Evolutionary conservation across 192 early-diverging fungal genomes (phyloP).

Genomic region (Coemansia sp.): DNA sequence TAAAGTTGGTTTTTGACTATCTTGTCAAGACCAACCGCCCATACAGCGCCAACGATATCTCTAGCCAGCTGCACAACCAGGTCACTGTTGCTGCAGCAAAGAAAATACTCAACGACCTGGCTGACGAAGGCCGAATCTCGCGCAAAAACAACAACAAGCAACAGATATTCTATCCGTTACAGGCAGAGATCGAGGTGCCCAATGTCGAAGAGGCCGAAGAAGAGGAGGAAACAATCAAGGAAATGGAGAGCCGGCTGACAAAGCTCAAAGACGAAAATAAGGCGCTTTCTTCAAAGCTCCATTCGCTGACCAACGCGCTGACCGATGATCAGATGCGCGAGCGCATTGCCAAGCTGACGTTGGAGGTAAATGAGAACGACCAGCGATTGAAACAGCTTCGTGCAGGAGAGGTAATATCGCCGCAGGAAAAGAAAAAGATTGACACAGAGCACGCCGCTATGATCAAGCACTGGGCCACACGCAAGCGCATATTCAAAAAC

Average conservation of each 20-base stretch:
- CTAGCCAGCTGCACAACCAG: conserved; percentile 52
- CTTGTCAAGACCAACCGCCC: conserved; percentile 43
- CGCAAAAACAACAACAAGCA: conserved; percentile 50
- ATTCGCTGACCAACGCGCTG: conserved; percentile 31
- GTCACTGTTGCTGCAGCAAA: conserved; percentile 43
- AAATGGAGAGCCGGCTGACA: conserved; percentile 23
- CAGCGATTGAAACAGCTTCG: conserved; percentile 37
- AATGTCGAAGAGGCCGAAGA: conserved; percentile 47
- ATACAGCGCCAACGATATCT: conserved; percentile 54
- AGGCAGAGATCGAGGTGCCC: conserved; percentile 32
- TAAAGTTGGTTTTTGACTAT: conserved; percentile 36
- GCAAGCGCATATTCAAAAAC: conserved; percentile 63
- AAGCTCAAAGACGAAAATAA: conserved; percentile 37
- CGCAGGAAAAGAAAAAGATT: conserved; percentile 36
- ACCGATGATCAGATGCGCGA: conserved; percentile 50
- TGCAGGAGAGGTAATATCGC: conserved; percentile 47
- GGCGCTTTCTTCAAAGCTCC: conserved; percentile 18
- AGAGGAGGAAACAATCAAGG: conserved; percentile 41
- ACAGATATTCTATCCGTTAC: conserved; percentile 45
- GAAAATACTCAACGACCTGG: conserved; percentile 48
- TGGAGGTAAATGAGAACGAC: conserved; percentile 34
- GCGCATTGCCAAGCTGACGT: conserved; percentile 34
- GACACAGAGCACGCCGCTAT: conserved; percentile 37
- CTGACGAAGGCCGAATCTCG: conserved; percentile 35
- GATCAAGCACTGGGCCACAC: conserved; percentile 58